These are phyloP conservation scores for Leccinum fuscescens DNA, from an alignment of 1,284 basidiomycete species.

Conservation along the genomic window DNA sequence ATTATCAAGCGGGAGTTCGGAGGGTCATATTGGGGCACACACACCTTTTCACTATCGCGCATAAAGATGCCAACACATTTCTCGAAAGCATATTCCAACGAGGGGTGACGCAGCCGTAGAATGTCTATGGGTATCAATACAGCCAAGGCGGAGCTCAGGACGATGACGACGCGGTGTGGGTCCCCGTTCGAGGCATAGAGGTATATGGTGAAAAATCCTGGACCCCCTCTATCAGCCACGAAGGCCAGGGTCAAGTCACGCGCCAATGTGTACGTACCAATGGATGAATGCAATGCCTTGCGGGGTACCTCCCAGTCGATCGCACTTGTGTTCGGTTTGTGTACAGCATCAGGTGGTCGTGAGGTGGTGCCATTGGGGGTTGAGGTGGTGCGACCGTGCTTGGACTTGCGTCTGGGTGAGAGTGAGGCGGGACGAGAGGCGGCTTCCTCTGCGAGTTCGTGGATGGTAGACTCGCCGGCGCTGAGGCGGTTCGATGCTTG, in stretches of 20 bases:
- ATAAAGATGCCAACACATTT: slow-evolving; percentile 82
- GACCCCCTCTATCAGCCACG: slow-evolving; percentile 1
- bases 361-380: background rate
- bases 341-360: slow-evolving; percentile 12
- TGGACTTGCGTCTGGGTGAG: slow-evolving; percentile 20
- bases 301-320: slow-evolving; percentile 86
- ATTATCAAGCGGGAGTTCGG: background rate
- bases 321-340: slow-evolving; percentile 18
- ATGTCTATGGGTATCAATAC: slow-evolving; percentile 78
- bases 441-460: slow-evolving; percentile 28
- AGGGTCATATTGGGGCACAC: slow-evolving; percentile 22
- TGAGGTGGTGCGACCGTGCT: slow-evolving; percentile 16
- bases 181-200: slow-evolving; percentile 65
- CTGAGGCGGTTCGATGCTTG: slow-evolving; percentile 10
- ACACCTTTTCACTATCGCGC: slow-evolving; percentile 87
- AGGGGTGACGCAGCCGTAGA: slow-evolving; percentile 68
- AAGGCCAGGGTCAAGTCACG: slow-evolving; percentile 5
- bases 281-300: slow-evolving; percentile 88
- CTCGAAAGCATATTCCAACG: slow-evolving; percentile 81
- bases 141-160: slow-evolving; percentile 66
- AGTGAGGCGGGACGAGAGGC: slow-evolving; percentile 8
- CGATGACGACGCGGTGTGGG: slow-evolving; percentile 57
- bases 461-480: slow-evolving; percentile 21
- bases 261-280: slow-evolving; percentile 56
- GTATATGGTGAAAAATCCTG: slow-evolving; percentile 83